Conservation (phyloP, 768 basidiomycete genomes). For the Suillus decipiens region DNA sequence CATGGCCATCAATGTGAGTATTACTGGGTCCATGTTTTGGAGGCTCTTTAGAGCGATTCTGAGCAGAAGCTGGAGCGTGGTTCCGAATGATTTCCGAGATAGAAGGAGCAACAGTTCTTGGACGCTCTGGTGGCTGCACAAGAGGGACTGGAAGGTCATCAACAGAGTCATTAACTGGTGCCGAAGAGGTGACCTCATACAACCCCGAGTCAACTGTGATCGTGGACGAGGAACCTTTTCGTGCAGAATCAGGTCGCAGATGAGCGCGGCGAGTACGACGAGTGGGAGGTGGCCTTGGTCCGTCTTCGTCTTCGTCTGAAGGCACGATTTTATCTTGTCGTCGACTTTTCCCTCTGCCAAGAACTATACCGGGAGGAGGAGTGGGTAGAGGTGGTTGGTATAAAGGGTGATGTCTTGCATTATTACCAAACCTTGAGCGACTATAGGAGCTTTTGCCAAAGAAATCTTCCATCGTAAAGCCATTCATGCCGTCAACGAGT, state of each 20-base stretch:
- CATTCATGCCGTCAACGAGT: constrained; percentile 88
- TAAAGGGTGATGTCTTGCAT: constrained; percentile 68
- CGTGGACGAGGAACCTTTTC: constrained; percentile 31
- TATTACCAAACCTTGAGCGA: constrained; percentile 58
- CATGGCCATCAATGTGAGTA: constrained; percentile 48
- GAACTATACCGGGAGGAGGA: constrained; percentile 76
- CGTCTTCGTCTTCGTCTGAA: constrained; percentile 58
- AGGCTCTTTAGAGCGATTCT: constrained; percentile 50
- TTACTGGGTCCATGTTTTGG: constrained; percentile 49
- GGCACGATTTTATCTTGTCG: constrained; percentile 29
- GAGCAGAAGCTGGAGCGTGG: constrained; percentile 64
- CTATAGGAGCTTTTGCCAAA: constrained; percentile 45
- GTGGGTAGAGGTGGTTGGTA: constrained; percentile 83
- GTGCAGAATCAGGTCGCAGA: constrained; percentile 25
- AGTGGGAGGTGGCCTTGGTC: constrained; percentile 17
- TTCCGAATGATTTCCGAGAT: constrained; percentile 88
- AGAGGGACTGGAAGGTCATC: constrained; percentile 14
- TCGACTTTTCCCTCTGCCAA: constrained; percentile 50
- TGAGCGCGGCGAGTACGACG: constrained; percentile 16
- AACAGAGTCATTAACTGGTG: constrained; percentile 14
- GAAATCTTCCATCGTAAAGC: constrained; percentile 55
- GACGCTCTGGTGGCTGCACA: constrained; percentile 28
- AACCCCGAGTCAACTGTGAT: constrained; percentile 28
- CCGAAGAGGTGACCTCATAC: constrained; percentile 19
- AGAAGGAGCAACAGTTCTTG: constrained; percentile 65